Percentiles rank a stretch among this genome's conserved stretches.
These are phyloP conservation scores for Elongisporangium undulatum DNA, from an alignment of 352 stramenopile genomes.

Conservation along the genomic window DNA sequence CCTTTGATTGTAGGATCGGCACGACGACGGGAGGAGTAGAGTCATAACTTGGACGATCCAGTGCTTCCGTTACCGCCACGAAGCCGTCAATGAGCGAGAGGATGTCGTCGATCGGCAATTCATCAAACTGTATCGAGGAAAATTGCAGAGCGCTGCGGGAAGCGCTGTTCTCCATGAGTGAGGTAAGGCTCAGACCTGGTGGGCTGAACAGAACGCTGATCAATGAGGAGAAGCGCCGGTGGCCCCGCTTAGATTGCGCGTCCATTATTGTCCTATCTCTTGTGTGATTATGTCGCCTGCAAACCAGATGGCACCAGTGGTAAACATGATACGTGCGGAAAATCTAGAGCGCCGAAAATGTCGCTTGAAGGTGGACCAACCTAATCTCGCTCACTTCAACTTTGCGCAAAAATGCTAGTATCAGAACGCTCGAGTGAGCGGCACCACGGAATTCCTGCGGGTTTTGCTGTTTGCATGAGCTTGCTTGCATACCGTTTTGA, in stretches of 20 bases:
- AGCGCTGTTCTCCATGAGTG: not conserved
- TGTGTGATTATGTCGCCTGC: not conserved
- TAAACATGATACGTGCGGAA: too few relatives aligned
- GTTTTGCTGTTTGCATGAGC: too few relatives aligned
- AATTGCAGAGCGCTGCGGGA: not conserved
- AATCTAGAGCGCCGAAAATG: not conserved
- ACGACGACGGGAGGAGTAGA: not conserved
- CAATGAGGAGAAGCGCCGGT: not conserved
- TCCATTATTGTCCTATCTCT: not conserved
- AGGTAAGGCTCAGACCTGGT: not conserved
- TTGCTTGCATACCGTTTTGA: too few relatives aligned
- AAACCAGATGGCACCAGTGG: not conserved
- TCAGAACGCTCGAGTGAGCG: too few relatives aligned
- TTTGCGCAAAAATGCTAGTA: too few relatives aligned
- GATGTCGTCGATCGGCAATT: not conserved
- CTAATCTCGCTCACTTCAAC: too few relatives aligned
- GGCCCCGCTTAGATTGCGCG: not conserved
- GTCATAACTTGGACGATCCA: not conserved
- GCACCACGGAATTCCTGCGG: too few relatives aligned
- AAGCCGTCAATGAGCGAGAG: not conserved
- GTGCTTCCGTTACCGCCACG: not conserved
- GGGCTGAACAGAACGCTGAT: not conserved
- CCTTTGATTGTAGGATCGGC: not conserved
- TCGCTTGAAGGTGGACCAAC: not conserved
- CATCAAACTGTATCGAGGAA: not conserved